Conservation (phyloP, 1,139 yeast species). For the Geotrichum citri-aurantii region DNA sequence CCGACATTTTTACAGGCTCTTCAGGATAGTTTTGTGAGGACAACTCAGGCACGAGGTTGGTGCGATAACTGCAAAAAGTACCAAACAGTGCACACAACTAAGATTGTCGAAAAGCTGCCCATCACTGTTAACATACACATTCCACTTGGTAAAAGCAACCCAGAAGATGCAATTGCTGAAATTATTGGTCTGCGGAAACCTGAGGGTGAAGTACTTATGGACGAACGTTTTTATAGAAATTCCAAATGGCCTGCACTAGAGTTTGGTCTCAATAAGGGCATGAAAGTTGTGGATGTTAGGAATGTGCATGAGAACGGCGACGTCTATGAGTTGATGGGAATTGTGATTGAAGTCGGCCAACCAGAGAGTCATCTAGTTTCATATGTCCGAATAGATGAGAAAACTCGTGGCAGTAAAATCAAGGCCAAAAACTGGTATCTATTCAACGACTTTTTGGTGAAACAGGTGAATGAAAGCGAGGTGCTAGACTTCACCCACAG, state of each 20-base stretch:
- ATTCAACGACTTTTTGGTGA: constrained; percentile 90
- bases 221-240: constrained; percentile 13
- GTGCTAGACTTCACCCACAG: constrained; percentile 58
- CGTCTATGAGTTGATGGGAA: constrained; percentile 34
- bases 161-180: constrained; percentile 11
- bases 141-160: constrained; percentile 14
- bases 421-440: constrained; percentile 55
- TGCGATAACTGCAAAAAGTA: constrained; percentile 46
- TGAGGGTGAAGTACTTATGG: constrained; percentile 15
- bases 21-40: constrained; percentile 53
- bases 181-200: constrained; percentile 5
- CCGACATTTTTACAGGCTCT: constrained; percentile 43
- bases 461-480: constrained; percentile 61
- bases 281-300: constrained; percentile 15
- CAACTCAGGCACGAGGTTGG: constrained; percentile 44
- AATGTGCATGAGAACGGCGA: constrained; percentile 19
- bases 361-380: constrained; percentile 37
- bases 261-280: constrained; percentile 16
- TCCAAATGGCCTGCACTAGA: constrained; percentile 15
- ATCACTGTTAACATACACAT: constrained; percentile 51
- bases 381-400: constrained; percentile 43
- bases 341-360: constrained; percentile 36
- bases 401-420: constrained; percentile 15
- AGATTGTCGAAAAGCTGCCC: constrained; percentile 52
- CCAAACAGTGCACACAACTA: constrained; percentile 51